Conservation (phyloP, 2,329 filamentous ascomycete genomes). For the Ophiostoma novo-ulmi region DNA sequence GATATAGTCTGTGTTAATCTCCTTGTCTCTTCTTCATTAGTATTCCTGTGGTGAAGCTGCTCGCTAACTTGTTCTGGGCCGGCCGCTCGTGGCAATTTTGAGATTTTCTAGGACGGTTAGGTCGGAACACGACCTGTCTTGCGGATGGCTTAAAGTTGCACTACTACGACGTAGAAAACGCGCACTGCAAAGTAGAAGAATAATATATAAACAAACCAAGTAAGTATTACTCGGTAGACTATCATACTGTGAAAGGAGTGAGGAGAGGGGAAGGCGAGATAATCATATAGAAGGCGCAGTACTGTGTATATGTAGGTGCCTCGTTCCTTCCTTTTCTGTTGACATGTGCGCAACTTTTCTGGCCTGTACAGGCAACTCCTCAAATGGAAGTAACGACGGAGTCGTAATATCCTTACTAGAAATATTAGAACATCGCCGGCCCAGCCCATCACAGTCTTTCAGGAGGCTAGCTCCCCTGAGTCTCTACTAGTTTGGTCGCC, state of each 20-base stretch:
- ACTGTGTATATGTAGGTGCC: background rate
- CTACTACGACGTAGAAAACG: background rate
- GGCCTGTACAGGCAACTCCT: background rate
- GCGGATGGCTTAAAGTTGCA: background rate
- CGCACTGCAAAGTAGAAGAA: background rate
- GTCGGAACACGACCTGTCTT: background rate
- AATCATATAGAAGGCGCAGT: background rate
- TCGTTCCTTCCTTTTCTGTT: background rate
- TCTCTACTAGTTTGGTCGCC: background rate
- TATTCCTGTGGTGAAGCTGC: background rate
- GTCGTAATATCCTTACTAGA: background rate
- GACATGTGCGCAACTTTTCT: background rate
- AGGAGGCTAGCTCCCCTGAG: constrained; percentile 9
- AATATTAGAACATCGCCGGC: background rate
- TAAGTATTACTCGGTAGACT: background rate
- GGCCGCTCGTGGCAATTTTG: background rate
- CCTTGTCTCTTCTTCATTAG: background rate
- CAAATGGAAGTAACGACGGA: background rate
- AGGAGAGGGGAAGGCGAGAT: background rate
- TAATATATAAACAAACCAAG: background rate
- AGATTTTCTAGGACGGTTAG: background rate
- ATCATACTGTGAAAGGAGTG: background rate
- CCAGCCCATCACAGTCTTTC: background rate
- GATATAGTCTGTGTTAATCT: background rate
- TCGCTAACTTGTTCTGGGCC: constrained; percentile 1